Evolutionary conservation across 2,329 filamentous ascomycete species (phyloP).

Genomic region (Hypomyces rosellus): DNA sequence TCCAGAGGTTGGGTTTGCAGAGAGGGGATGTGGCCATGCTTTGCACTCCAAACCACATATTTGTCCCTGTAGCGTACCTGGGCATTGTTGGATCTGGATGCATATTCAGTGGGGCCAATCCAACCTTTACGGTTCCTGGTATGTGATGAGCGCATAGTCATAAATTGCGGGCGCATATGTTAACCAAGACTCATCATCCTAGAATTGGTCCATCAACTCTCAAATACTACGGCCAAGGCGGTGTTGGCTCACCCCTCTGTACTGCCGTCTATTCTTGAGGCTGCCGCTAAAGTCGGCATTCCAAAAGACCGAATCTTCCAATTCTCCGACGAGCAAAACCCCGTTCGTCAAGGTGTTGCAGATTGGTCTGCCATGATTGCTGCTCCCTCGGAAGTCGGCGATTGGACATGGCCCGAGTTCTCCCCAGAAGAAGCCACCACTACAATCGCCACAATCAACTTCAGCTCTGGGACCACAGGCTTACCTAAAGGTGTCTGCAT

Average conservation of each 20-base stretch:
- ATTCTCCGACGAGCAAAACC: slow-evolving; percentile 36
- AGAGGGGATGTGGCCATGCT: slow-evolving; percentile 48
- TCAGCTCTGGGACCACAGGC: slow-evolving; percentile 46
- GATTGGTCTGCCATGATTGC: slow-evolving; percentile 39
- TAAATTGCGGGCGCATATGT: too few species aligned
- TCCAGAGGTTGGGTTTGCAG: slow-evolving; percentile 39
- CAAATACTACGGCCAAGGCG: slow-evolving; percentile 42
- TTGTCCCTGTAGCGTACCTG: slow-evolving; percentile 47
- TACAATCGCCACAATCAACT: slow-evolving; percentile 41
- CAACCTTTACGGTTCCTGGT: slow-evolving; percentile 44
- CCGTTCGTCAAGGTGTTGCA: slow-evolving; percentile 24
- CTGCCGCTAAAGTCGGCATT: slow-evolving; percentile 35
- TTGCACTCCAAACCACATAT: slow-evolving; percentile 49
- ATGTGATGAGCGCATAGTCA: slow-evolving; percentile 11
- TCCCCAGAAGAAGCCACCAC: slow-evolving; percentile 26
- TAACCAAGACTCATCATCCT: neutral
- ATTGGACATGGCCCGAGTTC: slow-evolving; percentile 37
- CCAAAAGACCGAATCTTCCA: slow-evolving; percentile 38
- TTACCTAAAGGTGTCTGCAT: slow-evolving; percentile 46
- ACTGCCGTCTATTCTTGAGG: slow-evolving; percentile 36
- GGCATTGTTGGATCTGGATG: slow-evolving; percentile 46
- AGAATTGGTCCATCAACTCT: slow-evolving; percentile 48
- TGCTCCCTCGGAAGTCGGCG: slow-evolving; percentile 22
- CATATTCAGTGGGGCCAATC: slow-evolving; percentile 50
- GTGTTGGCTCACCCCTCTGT: slow-evolving; percentile 44